Conservation (phyloP, 345 rosid genomes). For the Crucihimalaya himalaica region DNA sequence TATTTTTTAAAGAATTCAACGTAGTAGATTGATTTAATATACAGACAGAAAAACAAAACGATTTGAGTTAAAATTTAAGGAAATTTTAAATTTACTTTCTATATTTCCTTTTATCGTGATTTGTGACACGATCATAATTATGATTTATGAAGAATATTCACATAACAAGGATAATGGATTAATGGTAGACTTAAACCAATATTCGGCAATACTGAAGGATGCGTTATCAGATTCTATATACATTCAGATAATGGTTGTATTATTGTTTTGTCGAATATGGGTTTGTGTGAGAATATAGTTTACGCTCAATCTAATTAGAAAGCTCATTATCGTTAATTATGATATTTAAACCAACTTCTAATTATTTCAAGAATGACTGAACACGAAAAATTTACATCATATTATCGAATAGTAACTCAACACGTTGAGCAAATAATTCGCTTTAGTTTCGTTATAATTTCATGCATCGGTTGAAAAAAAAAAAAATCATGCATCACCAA, state of each 20-base stretch:
- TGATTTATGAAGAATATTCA: no score
- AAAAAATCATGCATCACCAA: neutral
- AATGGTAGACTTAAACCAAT: neutral
- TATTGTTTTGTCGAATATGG: neutral
- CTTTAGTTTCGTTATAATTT: neutral
- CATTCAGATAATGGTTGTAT: no score
- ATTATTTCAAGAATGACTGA: slow-evolving; percentile 18
- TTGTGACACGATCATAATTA: no score
- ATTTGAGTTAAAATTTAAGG: no score
- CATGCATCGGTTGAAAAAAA: no score
- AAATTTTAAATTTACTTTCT: no score
- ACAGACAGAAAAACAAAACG: no score
- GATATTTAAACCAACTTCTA: slow-evolving; percentile 10
- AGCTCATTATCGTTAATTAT: neutral
- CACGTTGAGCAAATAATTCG: slow-evolving; percentile 26
- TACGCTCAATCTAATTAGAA: neutral
- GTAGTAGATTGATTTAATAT: neutral
- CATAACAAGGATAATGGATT: neutral
- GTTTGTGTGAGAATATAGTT: neutral
- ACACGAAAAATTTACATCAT: slow-evolving; percentile 6
- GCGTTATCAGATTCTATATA: neutral
- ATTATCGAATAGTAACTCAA: slow-evolving; percentile 32
- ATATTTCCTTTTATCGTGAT: no score
- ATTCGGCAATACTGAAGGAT: neutral
- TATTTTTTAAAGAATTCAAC: no score